These are phyloP conservation scores for Clohesyomyces aquaticus DNA, from an alignment of 495 filamentous ascomycete species.

Conservation along the genomic window DNA sequence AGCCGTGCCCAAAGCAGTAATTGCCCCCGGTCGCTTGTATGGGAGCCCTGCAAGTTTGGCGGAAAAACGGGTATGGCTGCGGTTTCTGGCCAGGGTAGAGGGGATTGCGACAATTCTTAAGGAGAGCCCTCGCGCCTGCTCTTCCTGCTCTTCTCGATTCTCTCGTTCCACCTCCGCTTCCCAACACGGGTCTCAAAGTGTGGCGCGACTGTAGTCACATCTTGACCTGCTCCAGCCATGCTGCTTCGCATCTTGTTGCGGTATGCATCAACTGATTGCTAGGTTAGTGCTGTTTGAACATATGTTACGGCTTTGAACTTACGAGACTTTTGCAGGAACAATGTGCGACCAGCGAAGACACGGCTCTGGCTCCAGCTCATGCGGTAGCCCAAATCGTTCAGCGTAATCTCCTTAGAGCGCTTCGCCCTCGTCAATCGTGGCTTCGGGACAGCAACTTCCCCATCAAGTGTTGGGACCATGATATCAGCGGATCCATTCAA, in stretches of 20 bases:
- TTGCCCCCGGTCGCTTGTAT: slow-evolving; percentile 26
- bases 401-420: slow-evolving; percentile 74
- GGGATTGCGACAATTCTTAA: slow-evolving; percentile 28
- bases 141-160: slow-evolving; percentile 64
- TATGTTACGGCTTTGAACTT: slow-evolving; percentile 52
- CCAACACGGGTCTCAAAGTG: slow-evolving; percentile 90
- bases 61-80: slow-evolving; percentile 28
- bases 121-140: slow-evolving; percentile 41
- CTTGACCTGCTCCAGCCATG: slow-evolving; percentile 74
- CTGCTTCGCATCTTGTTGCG: slow-evolving; percentile 87
- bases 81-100: slow-evolving; percentile 19
- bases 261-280: slow-evolving; percentile 82
- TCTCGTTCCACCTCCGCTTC: slow-evolving; percentile 71
- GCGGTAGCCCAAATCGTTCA: slow-evolving; percentile 92
- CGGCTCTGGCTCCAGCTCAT: slow-evolving; percentile 95
- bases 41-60: slow-evolving; percentile 25
- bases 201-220: slow-evolving; percentile 68
- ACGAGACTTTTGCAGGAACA: slow-evolving; percentile 94
- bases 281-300: slow-evolving; percentile 26
- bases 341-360: slow-evolving; percentile 77
- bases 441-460: slow-evolving; percentile 70
- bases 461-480: slow-evolving; percentile 74
- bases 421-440: slow-evolving; percentile 68
- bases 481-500: slow-evolving; percentile 62
- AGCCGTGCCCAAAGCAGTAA: slow-evolving; percentile 26